Conservation (phyloP, 495 filamentous ascomycete genomes). For the Penicillium cataractarum region DNA sequence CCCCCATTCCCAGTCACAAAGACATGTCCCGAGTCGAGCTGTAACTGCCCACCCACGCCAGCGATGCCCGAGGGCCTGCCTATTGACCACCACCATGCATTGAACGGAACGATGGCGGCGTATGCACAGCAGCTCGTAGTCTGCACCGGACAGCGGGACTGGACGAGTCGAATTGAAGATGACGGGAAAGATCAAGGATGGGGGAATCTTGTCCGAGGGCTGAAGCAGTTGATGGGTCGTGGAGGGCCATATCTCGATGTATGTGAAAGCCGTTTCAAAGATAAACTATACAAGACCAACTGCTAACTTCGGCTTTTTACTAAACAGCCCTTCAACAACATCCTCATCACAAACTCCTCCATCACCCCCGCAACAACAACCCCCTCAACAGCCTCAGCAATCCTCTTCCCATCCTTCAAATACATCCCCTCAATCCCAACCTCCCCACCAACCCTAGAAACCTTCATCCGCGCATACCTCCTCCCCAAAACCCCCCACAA, state of each 20-base stretch:
- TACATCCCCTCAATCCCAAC: constrained; percentile 70
- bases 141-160: constrained; percentile 78
- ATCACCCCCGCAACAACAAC: constrained; percentile 54
- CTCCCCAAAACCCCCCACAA: constrained; percentile 62
- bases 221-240: constrained; percentile 69
- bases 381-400: constrained; percentile 59
- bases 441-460: constrained; percentile 28
- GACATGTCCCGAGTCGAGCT: constrained; percentile 72
- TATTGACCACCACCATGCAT: constrained; percentile 69
- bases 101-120: constrained; percentile 76
- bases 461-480: constrained; percentile 45
- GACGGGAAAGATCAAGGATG: constrained; percentile 47
- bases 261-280: constrained; percentile 35
- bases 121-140: constrained; percentile 84
- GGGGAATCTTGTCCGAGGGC: constrained; percentile 67
- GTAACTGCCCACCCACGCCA: constrained; percentile 68
- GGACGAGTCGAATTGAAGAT: constrained; percentile 73
- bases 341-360: constrained; percentile 73
- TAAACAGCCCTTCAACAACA: constrained; percentile 74
- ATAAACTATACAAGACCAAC: neutral
- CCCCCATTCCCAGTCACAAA: constrained; percentile 53
- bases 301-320: neutral
- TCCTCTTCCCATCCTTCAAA: constrained; percentile 78
- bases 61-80: constrained; percentile 66
- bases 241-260: constrained; percentile 74